phyloP scores from a whole-genome alignment of 2,329 filamentous ascomycete species.

The Gliomastix tumulicola region DNA sequence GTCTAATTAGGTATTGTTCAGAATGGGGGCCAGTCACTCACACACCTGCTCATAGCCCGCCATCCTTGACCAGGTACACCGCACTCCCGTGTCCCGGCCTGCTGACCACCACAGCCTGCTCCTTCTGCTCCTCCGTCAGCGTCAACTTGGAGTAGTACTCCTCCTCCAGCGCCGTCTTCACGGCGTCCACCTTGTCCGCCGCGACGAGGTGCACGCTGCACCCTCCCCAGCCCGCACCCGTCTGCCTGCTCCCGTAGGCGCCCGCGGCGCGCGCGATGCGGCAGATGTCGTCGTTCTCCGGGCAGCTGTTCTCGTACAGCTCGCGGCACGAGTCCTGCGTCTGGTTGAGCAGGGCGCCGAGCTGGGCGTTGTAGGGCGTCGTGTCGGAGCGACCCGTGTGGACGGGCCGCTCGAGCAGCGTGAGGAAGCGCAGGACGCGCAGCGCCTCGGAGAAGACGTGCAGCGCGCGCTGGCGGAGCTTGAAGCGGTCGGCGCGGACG shows the following conservation, averaged over 20 bases:
- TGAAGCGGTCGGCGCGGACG: slow-evolving; percentile 80
- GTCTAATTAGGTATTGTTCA: too few relatives aligned
- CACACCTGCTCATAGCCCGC: too few relatives aligned
- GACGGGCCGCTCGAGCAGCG: slow-evolving; percentile 56
- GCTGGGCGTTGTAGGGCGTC: slow-evolving; percentile 52
- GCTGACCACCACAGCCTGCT: slow-evolving; percentile 79
- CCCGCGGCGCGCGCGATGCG: slow-evolving; percentile 70
- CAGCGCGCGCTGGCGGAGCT: slow-evolving; percentile 76
- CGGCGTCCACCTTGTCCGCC: slow-evolving; percentile 69
- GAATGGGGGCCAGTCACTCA: too few relatives aligned
- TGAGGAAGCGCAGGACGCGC: slow-evolving; percentile 77
- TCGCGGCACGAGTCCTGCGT: slow-evolving; percentile 85
- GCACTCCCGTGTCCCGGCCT: slow-evolving; percentile 72
- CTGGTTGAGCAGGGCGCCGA: slow-evolving; percentile 81
- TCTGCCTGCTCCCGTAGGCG: slow-evolving; percentile 77
- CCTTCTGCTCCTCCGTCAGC: slow-evolving; percentile 63
- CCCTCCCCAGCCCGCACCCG: slow-evolving; percentile 93
- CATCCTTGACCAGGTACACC: slow-evolving; percentile 33
- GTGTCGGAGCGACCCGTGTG: slow-evolving; percentile 41
- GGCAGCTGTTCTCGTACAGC: slow-evolving; percentile 84
- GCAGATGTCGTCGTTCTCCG: slow-evolving; percentile 88
- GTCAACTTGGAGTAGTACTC: slow-evolving; percentile 73
- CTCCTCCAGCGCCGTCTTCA: slow-evolving; percentile 69
- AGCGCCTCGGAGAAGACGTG: slow-evolving; percentile 90
- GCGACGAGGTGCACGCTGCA: slow-evolving; percentile 93